Evolutionary conservation across 2,329 filamentous ascomycete species (phyloP), one percentile per base, ranked within the genome.

Genomic region (Aspergillus hortae): DNA sequence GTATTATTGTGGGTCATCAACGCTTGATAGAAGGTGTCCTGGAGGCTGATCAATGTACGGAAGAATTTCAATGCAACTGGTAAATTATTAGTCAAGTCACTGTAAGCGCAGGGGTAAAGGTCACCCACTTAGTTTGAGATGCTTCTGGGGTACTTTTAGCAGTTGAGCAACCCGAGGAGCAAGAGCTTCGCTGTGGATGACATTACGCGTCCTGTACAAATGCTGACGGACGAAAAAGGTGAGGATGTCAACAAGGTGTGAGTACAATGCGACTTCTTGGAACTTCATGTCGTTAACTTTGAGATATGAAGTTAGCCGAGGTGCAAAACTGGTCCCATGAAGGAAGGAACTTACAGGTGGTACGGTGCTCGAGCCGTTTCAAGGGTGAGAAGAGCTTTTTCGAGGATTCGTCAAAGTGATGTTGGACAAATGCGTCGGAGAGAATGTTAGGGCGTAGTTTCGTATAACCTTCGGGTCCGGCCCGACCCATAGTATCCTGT

Each of bases 151-250:
- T 54, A 87, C 92, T 42, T 79, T 77, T 58, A 99, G 81, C 55
- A 99, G 81, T 69, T 95, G 90, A 45, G 87, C 86, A 55, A 96
- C 86, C 38, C 92, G 84, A 55, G 85, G 81, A 6, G 88, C 85
- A 42, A 97, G 78, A 52, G 88, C 86, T 70, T 96, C 84, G 10
- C 83, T 83, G 56, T 95, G 78, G 23, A 97, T 87, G 66, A 96
- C 96, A 64, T 86, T 89, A 70, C 95, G 94, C 75, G 88, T 92
- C 61, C 90, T 85, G 63, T 89, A 86, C 38, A 88, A 82, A 71
- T 97, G 92, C 65, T 95, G 89, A 38, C 92, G 86, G 58, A 96
- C 86, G 69, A 96, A 96, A 75, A 95, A 97, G 67, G 89, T 92
- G 46, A 97, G 80, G 25, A 96, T 89, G 67, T 99, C 94, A 49